phyloP scores from a whole-genome alignment of 176 grass and related monocot species.

The Oryza australiensis region DNA sequence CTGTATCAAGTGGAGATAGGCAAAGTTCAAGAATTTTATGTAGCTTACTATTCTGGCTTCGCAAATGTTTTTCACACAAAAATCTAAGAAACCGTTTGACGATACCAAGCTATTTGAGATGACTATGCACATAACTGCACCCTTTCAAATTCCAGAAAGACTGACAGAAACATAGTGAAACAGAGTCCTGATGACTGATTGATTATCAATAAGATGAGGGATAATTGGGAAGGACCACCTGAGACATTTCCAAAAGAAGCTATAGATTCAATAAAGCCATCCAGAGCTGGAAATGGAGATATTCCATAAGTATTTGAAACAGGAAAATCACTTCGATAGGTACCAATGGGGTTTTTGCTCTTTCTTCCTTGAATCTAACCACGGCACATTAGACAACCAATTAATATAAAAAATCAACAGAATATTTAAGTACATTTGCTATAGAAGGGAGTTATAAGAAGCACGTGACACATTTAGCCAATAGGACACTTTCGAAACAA shows the following conservation, averaged over 20 bases:
- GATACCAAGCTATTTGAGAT: not conserved
- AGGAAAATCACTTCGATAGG: slow-evolving; percentile 70
- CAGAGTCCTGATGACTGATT: not conserved
- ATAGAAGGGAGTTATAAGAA: not conserved
- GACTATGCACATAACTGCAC: not conserved
- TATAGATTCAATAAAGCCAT: slow-evolving; percentile 85
- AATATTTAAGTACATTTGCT: not conserved
- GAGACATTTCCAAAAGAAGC: slow-evolving; percentile 74
- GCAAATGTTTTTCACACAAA: not conserved
- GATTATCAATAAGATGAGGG: not conserved
- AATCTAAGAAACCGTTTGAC: not conserved
- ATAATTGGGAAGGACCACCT: slow-evolving; percentile 46
- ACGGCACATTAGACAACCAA: slow-evolving; percentile 22
- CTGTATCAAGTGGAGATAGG: no score
- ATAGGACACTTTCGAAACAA: not conserved
- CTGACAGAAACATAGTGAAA: not conserved
- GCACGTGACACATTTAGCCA: not conserved
- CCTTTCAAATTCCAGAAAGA: slow-evolving; percentile 8
- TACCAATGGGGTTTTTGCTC: slow-evolving; percentile 37
- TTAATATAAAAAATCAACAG: not conserved
- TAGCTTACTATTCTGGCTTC: not conserved
- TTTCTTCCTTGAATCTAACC: slow-evolving; percentile 66
- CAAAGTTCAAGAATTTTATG: not conserved
- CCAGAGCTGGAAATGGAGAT: slow-evolving; percentile 93
- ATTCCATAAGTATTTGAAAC: slow-evolving; percentile 51